phyloP scores from a whole-genome alignment of 768 basidiomycete species.

The Phaffia australis region DNA sequence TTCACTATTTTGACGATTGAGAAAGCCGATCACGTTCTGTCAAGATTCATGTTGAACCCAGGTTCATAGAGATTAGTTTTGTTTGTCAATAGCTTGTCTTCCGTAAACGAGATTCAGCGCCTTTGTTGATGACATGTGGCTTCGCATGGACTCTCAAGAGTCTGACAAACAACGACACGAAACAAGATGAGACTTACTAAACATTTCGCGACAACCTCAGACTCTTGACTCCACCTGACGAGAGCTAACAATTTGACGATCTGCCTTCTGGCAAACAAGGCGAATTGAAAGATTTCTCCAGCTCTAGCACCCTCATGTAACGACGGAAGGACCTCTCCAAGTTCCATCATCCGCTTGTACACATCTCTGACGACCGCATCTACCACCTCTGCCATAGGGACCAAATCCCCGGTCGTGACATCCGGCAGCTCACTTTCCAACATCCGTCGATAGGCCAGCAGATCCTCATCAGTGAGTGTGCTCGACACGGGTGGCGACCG shows the following conservation, averaged over 20 bases:
- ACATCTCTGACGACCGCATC: slow-evolving; percentile 66
- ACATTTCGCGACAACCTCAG: slow-evolving; percentile 25
- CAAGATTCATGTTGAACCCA: slow-evolving; percentile 6
- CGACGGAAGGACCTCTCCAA: slow-evolving; percentile 56
- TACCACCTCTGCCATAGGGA: slow-evolving; percentile 60
- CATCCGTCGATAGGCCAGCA: slow-evolving; percentile 32
- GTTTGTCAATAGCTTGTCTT: slow-evolving; percentile 70
- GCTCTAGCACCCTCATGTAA: slow-evolving; percentile 50
- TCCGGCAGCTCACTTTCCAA: slow-evolving; percentile 62
- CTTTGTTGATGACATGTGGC: neutral
- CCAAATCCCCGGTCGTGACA: slow-evolving; percentile 58
- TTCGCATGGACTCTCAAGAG: neutral
- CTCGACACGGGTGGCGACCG: too few species aligned
- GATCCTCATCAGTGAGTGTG: neutral
- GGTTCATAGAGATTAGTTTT: neutral
- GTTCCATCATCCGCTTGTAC: slow-evolving; percentile 69
- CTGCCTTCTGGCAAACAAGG: slow-evolving; percentile 80
- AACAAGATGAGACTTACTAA: slow-evolving; percentile 19
- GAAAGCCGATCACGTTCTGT: slow-evolving; percentile 77
- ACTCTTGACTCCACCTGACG: slow-evolving; percentile 71
- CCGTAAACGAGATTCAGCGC: slow-evolving; percentile 47
- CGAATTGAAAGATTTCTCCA: slow-evolving; percentile 73
- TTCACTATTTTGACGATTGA: slow-evolving; percentile 72
- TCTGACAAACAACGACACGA: neutral
- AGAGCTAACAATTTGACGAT: slow-evolving; percentile 79